Evolutionary conservation across 2,329 filamentous ascomycete species (phyloP), one percentile per base, ranked within the genome.

Genomic region (Aspergillus unguis): DNA sequence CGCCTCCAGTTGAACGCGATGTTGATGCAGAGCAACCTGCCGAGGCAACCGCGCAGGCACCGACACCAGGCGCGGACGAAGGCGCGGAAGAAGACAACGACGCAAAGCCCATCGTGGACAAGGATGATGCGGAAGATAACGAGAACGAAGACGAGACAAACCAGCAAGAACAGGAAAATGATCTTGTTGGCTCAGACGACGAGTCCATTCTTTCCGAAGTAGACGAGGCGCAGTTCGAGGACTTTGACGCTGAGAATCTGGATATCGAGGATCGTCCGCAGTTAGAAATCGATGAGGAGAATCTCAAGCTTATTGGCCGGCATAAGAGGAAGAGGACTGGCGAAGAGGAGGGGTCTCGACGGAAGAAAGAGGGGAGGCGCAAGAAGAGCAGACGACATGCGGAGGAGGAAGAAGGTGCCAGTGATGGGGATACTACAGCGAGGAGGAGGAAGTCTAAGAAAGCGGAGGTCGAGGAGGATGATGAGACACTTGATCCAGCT

Each of bases 401-500:
- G 59, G 88, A 89, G 72, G 85, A 86, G 73, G 77, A 77, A 55
- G 80, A 75, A 38, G 78, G 72, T 51, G 81, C 75, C 17, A 56
- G 55, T 43, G 77, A 80, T 53, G 75, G 80, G 53, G 72, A 63
- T 9, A 59, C 58, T 65, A 76, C 80, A 60, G 71, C 10, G 58
- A 82, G 77, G 66, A 71, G 67, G 59, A 78, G 73, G 60, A 79
- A 80, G 59, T 79, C 75, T 56, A 75, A 73, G 36, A 78, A 77
- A 60, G 71, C 75, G 23, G 79, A 79, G 3, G 82, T 85, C 54
- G 81, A 84, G 4, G 85, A 88, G 4, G 85, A 88, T 59, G 90
- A 95, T 56, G 88, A 90, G 64, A 80, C 86, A 57, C 73, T 97
- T 62, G 87, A 88, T 23, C 90, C 91, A 0, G 90, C 94, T 71